Conservation (phyloP, 495 filamentous ascomycete species). For the Recurvomyces mirabilis region DNA sequence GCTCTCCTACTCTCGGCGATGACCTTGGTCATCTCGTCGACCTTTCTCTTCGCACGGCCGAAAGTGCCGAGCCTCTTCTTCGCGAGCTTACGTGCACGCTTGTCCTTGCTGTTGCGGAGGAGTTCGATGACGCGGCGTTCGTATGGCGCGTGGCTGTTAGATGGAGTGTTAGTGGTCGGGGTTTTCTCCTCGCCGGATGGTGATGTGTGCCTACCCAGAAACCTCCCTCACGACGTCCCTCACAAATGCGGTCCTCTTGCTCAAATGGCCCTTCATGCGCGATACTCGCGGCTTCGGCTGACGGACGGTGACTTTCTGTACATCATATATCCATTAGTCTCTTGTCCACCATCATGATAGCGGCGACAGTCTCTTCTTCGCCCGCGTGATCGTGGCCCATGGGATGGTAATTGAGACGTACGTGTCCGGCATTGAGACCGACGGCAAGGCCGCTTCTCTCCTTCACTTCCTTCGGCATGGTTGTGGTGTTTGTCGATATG, state of each 20-base stretch:
- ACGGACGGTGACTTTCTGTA: constrained; percentile 83
- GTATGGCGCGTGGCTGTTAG: constrained; percentile 73
- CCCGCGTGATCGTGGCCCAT: neutral
- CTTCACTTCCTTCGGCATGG: constrained; percentile 30
- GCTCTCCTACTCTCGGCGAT: constrained; percentile 89
- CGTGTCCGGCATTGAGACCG: constrained; percentile 83
- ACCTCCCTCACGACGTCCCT: constrained; percentile 94
- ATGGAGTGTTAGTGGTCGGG: too few relatives aligned
- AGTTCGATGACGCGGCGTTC: constrained; percentile 98
- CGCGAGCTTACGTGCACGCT: constrained; percentile 95
- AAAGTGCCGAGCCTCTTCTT: constrained; percentile 99
- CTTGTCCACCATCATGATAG: constrained; percentile 2
- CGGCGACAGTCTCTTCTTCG: neutral
- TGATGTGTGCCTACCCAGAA: constrained; percentile 52
- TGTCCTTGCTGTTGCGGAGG: constrained; percentile 96
- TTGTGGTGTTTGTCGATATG: constrained; percentile 14
- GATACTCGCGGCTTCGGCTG: constrained; percentile 78
- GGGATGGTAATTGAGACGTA: constrained; percentile 38
- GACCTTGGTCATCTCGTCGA: constrained; percentile 92
- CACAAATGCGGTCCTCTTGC: constrained; percentile 87
- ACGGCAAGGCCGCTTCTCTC: constrained; percentile 45
- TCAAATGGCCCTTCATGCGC: constrained; percentile 80
- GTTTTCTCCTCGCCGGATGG: too few relatives aligned
- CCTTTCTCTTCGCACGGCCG: constrained; percentile 95
- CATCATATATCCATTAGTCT: constrained; percentile 30